Conservation (phyloP, 2,329 filamentous ascomycete species). For the Beauveria varroae region DNA sequence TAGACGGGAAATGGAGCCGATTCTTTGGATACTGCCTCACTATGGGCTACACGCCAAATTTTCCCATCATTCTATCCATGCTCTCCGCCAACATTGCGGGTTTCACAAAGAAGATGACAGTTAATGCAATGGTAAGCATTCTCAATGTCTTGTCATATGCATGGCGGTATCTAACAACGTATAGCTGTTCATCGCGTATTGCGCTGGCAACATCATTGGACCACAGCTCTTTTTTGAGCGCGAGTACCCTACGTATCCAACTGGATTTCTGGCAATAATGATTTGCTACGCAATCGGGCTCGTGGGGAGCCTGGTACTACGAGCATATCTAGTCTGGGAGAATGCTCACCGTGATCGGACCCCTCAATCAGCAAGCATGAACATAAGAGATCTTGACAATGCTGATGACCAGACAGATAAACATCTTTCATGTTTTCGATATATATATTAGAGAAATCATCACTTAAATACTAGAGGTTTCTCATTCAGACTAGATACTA, state of each 20-base stretch:
- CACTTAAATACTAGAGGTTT: too few species aligned
- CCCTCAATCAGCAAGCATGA: background rate
- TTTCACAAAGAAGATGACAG: slow-evolving; percentile 52
- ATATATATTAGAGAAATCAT: background rate
- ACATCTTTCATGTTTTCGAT: background rate
- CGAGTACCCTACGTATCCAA: slow-evolving; percentile 53
- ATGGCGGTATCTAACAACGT: background rate
- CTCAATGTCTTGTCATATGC: too few species aligned
- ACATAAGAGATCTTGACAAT: background rate
- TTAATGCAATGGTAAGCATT: slow-evolving; percentile 24
- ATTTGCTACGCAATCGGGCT: slow-evolving; percentile 49
- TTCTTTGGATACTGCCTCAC: slow-evolving; percentile 1
- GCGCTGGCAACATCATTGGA: slow-evolving; percentile 52
- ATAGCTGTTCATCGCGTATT: slow-evolving; percentile 49
- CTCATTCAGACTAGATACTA: background rate
- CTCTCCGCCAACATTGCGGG: slow-evolving; percentile 50
- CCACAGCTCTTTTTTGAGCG: slow-evolving; percentile 51
- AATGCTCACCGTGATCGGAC: slow-evolving; percentile 44
- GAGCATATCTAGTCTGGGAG: slow-evolving; percentile 41
- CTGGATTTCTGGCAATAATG: slow-evolving; percentile 54
- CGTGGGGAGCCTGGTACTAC: slow-evolving; percentile 32
- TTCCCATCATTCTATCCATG: slow-evolving; percentile 42
- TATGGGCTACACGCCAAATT: slow-evolving; percentile 2
- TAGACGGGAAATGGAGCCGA: background rate
- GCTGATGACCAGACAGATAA: background rate